These are phyloP conservation scores for Rasamsonia emersonii DNA, from an alignment of 2,329 filamentous ascomycete species.

Conservation along the genomic window DNA sequence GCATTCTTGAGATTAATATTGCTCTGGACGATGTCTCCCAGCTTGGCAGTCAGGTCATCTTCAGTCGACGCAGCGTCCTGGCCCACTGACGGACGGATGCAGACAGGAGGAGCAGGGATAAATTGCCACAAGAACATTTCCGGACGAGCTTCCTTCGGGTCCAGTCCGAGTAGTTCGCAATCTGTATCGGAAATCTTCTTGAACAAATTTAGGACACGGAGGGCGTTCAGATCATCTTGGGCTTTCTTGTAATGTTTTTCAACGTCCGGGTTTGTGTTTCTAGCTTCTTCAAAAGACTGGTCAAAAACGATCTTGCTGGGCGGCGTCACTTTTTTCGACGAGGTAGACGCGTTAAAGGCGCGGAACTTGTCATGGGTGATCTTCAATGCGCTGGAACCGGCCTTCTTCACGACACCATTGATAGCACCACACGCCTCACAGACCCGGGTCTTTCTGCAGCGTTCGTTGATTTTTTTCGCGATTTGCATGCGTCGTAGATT, in stretches of 20 bases:
- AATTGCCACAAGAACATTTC: conserved; percentile 99
- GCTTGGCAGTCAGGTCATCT: conserved; percentile 91
- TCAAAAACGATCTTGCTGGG: conserved; percentile 78
- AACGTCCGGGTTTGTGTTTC: conserved; percentile 67
- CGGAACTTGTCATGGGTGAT: conserved; percentile 89
- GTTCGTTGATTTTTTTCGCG: conserved; percentile 78
- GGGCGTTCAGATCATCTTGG: conserved; percentile 86
- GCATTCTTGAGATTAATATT: conserved; percentile 80
- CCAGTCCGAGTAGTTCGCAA: conserved; percentile 82
- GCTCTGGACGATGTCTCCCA: conserved; percentile 93
- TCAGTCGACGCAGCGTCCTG: conserved; percentile 92
- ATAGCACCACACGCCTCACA: conserved; percentile 74
- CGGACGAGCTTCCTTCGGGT: conserved; percentile 76
- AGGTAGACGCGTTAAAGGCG: conserved; percentile 78
- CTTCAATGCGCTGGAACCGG: conserved; percentile 73
- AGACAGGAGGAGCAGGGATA: conserved; percentile 85
- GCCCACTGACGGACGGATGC: conserved; percentile 85
- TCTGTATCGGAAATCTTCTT: conserved; percentile 76
- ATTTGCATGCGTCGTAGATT: conserved; percentile 77
- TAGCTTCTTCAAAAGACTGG: conserved; percentile 71
- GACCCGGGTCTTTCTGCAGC: conserved; percentile 75
- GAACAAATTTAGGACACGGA: conserved; percentile 84
- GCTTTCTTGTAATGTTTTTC: conserved; percentile 89
- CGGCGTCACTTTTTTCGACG: conserved; percentile 74
- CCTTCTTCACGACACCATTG: conserved; percentile 88